Evolutionary conservation across 1,284 basidiomycete species (phyloP), one percentile per base, ranked within the genome.

Genomic region (Leccinum huronense): DNA sequence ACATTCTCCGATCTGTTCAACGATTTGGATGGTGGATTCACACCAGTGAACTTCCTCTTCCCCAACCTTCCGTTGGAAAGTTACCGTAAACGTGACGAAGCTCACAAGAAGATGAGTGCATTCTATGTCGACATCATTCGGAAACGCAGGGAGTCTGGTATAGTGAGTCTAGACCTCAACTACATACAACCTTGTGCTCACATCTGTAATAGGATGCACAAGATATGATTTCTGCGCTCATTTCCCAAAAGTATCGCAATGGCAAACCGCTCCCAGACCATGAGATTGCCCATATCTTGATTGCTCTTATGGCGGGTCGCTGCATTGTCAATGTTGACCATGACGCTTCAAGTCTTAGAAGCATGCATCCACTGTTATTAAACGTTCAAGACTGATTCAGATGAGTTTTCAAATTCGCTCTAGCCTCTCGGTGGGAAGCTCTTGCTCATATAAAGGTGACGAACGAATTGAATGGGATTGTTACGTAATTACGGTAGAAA

Each of bases 221-320:
- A 71, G 97, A 99, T 76, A 98, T 99, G 92, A 94, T 99, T 72
- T 84, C 90, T n/a, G 91, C 95, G 1, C 84, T 99, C 31, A 86
- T 91, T 80, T 83, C 88, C 69, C 93, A 96, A 75, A 85, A 81
- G 59, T 99, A 99, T 81, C 93, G 94, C 72, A 85, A 89, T 73
- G 97, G 97, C 58, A 83, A 86, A 53, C 75, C 83, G 1, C 84
- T 99, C 48, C 85, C 84, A 58, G 94, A 98, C 73, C 89, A 92
- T 68, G 95, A 98, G 77, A 91, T 99, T 67, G 95, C 97, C 0
- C 97, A 98, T 75, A 96, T 98, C 74, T 90, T 98, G 91, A 96
- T 95, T 70, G 94, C 94, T 57, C 86, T 97, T 67, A 96, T 97
- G 95, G 97, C 97, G 48, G 97, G 97, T 31, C 97, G 23, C 23